These are phyloP conservation scores for Isabelozyma heimii DNA, from an alignment of 805 yeast genomes.

Conservation along the genomic window DNA sequence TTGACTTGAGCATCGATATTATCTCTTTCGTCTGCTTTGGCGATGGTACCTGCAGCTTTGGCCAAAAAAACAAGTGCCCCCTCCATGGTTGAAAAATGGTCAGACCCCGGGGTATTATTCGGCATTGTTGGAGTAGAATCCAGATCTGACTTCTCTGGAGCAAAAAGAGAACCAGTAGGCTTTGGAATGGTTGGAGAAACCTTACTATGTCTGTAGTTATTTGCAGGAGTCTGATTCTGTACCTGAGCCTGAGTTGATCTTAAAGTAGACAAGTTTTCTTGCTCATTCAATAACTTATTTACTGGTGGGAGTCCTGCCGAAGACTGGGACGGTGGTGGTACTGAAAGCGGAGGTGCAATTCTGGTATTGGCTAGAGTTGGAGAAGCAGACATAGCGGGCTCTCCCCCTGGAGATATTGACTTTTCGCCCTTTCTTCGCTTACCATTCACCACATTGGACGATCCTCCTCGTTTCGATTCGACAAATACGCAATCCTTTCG, in stretches of 20 bases:
- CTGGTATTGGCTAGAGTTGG: background rate
- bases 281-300: background rate
- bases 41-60: conserved; percentile 75
- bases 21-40: conserved; percentile 65
- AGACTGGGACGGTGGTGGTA: background rate
- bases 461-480: conserved; percentile 33
- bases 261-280: background rate
- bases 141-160: background rate
- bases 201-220: background rate
- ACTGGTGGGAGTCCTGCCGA: background rate
- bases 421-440: conserved; percentile 44
- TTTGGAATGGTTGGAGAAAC: background rate
- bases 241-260: background rate
- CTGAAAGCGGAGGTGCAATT: background rate
- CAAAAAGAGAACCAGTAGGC: background rate
- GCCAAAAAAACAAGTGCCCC: conserved; percentile 74
- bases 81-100: conserved; percentile 42
- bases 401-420: background rate
- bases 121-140: background rate
- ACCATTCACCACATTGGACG: conserved; percentile 36
- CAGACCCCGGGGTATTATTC: conserved; percentile 1
- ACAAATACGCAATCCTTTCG: conserved; percentile 74
- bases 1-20: conserved; percentile 51
- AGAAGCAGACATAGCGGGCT: background rate
- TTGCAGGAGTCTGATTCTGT: no score